Conservation (phyloP, 208 protist species). For the Leishmania arabica region DNA sequence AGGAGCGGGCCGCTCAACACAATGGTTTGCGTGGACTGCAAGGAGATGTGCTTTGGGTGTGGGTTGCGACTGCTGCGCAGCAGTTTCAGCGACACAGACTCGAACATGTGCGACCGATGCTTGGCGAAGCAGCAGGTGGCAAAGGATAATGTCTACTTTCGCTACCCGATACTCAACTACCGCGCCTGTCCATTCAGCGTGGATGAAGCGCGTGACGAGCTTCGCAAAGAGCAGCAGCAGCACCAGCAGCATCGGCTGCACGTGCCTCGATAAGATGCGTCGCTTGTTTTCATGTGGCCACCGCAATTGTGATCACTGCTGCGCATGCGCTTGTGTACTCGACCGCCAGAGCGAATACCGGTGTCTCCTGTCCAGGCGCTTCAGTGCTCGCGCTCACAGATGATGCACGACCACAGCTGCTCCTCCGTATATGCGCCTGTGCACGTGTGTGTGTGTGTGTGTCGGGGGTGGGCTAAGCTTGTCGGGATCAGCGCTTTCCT, state of each 20-base stretch:
- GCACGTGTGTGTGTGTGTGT: not conserved
- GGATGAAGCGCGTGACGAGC: constrained; percentile 73
- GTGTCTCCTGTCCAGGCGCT: not conserved
- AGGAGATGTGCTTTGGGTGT: constrained; percentile 72
- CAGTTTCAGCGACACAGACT: constrained; percentile 47
- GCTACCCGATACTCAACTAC: constrained; percentile 89
- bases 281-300: not conserved
- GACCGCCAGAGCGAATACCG: not conserved
- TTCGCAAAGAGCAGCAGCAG: constrained; percentile 39
- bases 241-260: not conserved
- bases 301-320: not conserved
- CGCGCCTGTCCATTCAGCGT: constrained; percentile 83
- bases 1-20: constrained; percentile 45
- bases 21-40: constrained; percentile 76
- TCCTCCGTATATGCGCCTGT: not conserved
- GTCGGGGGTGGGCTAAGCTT: not conserved
- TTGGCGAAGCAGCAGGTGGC: constrained; percentile 76
- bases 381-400: not conserved
- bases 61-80: constrained; percentile 55
- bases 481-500: not conserved
- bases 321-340: not conserved
- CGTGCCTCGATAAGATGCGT: not conserved
- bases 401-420: not conserved
- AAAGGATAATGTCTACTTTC: constrained; percentile 86
- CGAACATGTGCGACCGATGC: constrained; percentile 67